These are phyloP conservation scores for Suillus brevipes DNA, from an alignment of 768 basidiomycete species.

Conservation along the genomic window DNA sequence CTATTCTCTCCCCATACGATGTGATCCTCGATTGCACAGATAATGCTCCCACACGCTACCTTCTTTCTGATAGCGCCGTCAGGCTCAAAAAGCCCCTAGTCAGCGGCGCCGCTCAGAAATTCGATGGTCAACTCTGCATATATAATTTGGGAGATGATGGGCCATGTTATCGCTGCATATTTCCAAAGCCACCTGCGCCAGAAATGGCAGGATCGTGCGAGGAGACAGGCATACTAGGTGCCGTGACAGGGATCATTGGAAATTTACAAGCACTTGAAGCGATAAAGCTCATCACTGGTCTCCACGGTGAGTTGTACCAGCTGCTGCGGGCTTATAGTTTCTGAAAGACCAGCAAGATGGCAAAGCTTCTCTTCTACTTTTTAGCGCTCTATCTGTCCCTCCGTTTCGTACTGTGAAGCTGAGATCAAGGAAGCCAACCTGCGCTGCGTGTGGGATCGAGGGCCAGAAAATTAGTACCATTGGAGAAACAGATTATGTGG, in stretches of 20 bases:
- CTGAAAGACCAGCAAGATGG: slow-evolving; percentile 42
- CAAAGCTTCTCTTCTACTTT: slow-evolving; percentile 67
- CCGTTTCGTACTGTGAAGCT: slow-evolving; percentile 85
- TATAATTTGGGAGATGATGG: slow-evolving; percentile 71
- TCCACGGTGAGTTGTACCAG: slow-evolving; percentile 52
- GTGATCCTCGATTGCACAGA: slow-evolving; percentile 94
- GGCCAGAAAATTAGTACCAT: slow-evolving; percentile 46
- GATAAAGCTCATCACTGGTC: slow-evolving; percentile 72
- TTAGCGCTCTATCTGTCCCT: slow-evolving; percentile 65
- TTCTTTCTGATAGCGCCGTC: slow-evolving; percentile 86
- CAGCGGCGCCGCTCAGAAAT: slow-evolving; percentile 88
- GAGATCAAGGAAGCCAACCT: slow-evolving; percentile 67
- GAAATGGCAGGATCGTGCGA: slow-evolving; percentile 76
- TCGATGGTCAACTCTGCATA: slow-evolving; percentile 76
- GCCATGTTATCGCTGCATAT: slow-evolving; percentile 94
- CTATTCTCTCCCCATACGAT: slow-evolving; percentile 62
- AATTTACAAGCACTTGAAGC: slow-evolving; percentile 87
- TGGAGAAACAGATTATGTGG: slow-evolving; percentile 71
- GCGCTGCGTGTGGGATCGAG: slow-evolving; percentile 71
- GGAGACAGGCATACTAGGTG: slow-evolving; percentile 86
- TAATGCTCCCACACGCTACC: slow-evolving; percentile 88
- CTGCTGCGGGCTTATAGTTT: not conserved
- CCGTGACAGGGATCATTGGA: slow-evolving; percentile 87
- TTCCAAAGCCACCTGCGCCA: slow-evolving; percentile 73
- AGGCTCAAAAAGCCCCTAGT: slow-evolving; percentile 78